Conservation (phyloP, 768 basidiomycete genomes). For the Leucogyrophana mollusca region DNA sequence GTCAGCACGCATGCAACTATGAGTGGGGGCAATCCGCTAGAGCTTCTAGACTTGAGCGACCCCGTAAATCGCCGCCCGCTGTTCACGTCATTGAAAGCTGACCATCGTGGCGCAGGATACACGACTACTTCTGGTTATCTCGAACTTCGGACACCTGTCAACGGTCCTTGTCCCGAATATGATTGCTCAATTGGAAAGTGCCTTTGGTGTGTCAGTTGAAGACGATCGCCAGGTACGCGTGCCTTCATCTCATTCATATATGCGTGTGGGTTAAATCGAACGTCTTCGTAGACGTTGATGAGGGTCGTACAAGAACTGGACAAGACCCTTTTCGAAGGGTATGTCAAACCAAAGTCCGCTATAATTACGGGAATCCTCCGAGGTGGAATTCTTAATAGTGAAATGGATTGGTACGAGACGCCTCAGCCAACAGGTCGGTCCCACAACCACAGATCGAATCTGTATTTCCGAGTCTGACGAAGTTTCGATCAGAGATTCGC, state of each 20-base stretch:
- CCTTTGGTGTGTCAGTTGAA: constrained; percentile 67
- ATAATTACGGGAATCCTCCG: constrained; percentile 65
- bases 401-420: constrained; percentile 94
- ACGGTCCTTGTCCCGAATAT: constrained; percentile 72
- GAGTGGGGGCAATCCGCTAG: constrained; percentile 46
- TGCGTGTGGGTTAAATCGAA: constrained; percentile 8
- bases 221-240: constrained; percentile 66
- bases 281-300: constrained; percentile 55
- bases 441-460: background rate
- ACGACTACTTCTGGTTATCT: constrained; percentile 82
- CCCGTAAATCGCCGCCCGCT: constrained; percentile 41
- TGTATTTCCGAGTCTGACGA: constrained; percentile 8
- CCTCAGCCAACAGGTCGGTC: constrained; percentile 83
- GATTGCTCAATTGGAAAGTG: constrained; percentile 75
- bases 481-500: constrained; percentile 68
- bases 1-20: constrained; percentile 30
- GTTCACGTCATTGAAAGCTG: background rate
- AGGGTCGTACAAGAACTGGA: constrained; percentile 83
- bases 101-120: constrained; percentile 58
- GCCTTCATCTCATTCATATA: constrained; percentile 9
- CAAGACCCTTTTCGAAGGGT: constrained; percentile 85
- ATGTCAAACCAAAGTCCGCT: constrained; percentile 79
- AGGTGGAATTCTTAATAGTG: constrained; percentile 72
- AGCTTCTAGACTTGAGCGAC: constrained; percentile 60
- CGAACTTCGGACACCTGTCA: constrained; percentile 81